Conservation (phyloP, 768 basidiomycete species). For the Leccinum imitatum region DNA sequence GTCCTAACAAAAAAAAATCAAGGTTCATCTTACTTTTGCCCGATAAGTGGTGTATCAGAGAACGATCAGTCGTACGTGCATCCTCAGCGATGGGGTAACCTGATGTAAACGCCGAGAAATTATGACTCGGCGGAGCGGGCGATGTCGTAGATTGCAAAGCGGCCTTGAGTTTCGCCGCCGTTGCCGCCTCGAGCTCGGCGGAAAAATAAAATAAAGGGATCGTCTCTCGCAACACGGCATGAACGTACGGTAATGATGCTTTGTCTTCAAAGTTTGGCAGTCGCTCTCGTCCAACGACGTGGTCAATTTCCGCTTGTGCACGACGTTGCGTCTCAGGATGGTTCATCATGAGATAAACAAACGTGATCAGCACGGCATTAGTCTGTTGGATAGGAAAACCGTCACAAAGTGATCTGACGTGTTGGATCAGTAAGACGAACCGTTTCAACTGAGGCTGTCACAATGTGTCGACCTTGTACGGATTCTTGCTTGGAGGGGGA, state of each 20-base stretch:
- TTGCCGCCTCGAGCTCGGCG: slow-evolving; percentile 30
- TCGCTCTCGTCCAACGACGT: too few species aligned
- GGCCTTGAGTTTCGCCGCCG: slow-evolving; percentile 30
- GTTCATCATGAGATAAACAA: too few species aligned
- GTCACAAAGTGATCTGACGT: too few species aligned
- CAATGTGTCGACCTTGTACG: slow-evolving; percentile 8
- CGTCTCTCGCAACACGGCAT: too few species aligned
- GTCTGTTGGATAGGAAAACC: too few species aligned
- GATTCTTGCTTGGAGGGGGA: slow-evolving; percentile 6
- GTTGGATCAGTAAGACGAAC: too few species aligned
- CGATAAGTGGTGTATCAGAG: background rate
- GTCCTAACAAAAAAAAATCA: background rate
- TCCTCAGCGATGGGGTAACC: slow-evolving; percentile 14
- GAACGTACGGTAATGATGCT: too few species aligned
- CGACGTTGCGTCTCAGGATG: too few species aligned
- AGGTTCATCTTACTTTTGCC: background rate
- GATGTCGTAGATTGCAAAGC: slow-evolving; percentile 20
- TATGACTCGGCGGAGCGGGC: slow-evolving; percentile 12
- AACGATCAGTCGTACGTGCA: slow-evolving; percentile 27
- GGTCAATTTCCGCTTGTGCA: too few species aligned
- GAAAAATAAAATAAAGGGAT: slow-evolving; percentile 19
- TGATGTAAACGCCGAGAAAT: slow-evolving; percentile 22
- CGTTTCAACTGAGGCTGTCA: too few species aligned
- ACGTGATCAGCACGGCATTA: too few species aligned
- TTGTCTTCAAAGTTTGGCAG: too few species aligned